phyloP scores from a whole-genome alignment of 768 basidiomycete genomes.

The Kwoniella bestiolae region DNA sequence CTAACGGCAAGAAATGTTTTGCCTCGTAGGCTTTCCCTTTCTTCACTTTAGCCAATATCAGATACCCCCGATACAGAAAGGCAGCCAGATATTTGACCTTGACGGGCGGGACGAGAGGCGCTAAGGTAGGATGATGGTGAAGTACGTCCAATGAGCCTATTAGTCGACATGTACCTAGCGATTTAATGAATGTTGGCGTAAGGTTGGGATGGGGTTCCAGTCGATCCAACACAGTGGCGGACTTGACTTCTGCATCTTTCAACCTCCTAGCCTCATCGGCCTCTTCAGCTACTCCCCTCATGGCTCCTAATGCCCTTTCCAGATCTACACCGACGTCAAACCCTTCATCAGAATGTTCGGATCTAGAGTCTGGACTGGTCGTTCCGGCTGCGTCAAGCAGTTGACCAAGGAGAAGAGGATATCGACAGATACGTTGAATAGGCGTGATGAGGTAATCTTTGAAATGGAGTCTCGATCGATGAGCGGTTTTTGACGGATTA shows the following conservation, averaged over 20 bases:
- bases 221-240: constrained; percentile 70
- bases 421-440: constrained; percentile 93
- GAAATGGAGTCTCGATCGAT: constrained; percentile 56
- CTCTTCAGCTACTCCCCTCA: constrained; percentile 73
- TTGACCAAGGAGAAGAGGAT: constrained; percentile 84
- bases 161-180: constrained; percentile 76
- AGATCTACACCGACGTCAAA: constrained; percentile 51
- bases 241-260: constrained; percentile 70
- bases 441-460: constrained; percentile 95
- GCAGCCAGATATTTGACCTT: constrained; percentile 86
- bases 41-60: constrained; percentile 82
- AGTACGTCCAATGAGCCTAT: constrained; percentile 88
- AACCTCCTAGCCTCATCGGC: constrained; percentile 80
- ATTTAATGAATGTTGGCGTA: constrained; percentile 59
- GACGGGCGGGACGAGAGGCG: constrained; percentile 62
- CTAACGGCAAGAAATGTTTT: constrained; percentile 82
- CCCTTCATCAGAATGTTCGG: constrained; percentile 20
- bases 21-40: constrained; percentile 79
- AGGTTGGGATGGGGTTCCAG: constrained; percentile 61
- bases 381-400: constrained; percentile 58
- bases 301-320: constrained; percentile 63
- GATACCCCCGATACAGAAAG: constrained; percentile 87
- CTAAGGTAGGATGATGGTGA: constrained; percentile 65
- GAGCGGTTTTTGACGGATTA: constrained; percentile 18
- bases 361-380: constrained; percentile 23